Base-by-base conservation (phyloP, 345 rosid genomes). In the Eucalyptus erythrocorys region DNA sequence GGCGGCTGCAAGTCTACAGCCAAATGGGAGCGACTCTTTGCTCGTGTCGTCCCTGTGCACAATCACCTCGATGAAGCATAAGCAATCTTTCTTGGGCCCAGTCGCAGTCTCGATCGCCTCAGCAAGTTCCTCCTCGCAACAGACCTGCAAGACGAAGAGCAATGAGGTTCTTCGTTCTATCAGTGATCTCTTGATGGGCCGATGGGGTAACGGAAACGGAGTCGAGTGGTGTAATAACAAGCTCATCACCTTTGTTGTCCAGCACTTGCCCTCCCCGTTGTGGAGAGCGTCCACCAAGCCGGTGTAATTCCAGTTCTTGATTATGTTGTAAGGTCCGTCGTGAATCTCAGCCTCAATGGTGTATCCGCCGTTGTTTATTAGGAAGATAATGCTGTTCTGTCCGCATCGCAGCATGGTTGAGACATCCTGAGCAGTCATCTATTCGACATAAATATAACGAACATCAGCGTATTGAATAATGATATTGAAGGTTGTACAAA, bases 291-390 rank as follows among this genome's bases (percentile, higher is more conserved):
- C 95, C 8, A 94, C 94, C 32, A 94, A 90, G n/a, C 85, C 95
- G 26, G 95, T 93, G 92, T 95, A 95, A 92, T 94, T 89, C 97
- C 97, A 95, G 91, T 94, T 94, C 94, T 95, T 94, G 68, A 94
- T 94, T 84, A 94, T 94, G n/a, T 94, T 95, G 89, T 95, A 94
- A 8, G 97, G 96, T 14, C 96, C 97, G 12, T 95, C 95, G 27
- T 95, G 96, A 86, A 94, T 94, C 93, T 91, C 95, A 1, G 92
- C 95, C 87, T 95, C 96, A n/a, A 91, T 92, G 34, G 96, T 94
- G 92, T 94, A 94, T 43, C 97, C 97, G 22, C 95, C 97, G 48
- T 95, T 95, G 93, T 95, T 95, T 42, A 95, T 91, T 57, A 95
- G 86, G 95, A 95, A 95, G 59, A 95, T 93, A 88, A 95, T 93